Evolutionary conservation across 768 basidiomycete genomes (phyloP).

Genomic region (Lentinula sp.): DNA sequence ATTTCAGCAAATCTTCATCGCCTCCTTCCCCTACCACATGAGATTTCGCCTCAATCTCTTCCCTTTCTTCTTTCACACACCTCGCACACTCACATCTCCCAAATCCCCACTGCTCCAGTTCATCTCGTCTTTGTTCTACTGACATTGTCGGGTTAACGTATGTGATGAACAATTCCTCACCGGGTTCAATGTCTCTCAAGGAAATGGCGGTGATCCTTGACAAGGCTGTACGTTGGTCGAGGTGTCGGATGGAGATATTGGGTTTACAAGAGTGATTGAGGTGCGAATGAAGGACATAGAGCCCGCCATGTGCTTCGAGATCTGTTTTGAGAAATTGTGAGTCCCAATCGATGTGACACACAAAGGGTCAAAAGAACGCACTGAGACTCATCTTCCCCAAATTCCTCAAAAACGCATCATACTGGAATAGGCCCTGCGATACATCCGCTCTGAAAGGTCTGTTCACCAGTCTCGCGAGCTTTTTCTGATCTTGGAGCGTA

Average conservation of each 20-base stretch:
- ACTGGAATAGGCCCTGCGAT: constrained; percentile 59
- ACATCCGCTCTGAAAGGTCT: constrained; percentile 43
- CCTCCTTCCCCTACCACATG: not conserved
- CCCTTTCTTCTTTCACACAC: constrained; percentile 56
- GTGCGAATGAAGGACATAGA: constrained; percentile 83
- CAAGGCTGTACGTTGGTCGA: constrained; percentile 63
- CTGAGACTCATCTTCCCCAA: constrained; percentile 80
- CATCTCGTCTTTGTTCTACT: constrained; percentile 40
- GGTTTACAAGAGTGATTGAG: constrained; percentile 83
- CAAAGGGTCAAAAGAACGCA: constrained; percentile 28
- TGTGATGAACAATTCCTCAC: constrained; percentile 72
- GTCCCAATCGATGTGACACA: not conserved
- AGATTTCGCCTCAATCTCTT: constrained; percentile 23
- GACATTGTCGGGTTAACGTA: constrained; percentile 69
- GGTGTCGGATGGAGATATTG: constrained; percentile 73
- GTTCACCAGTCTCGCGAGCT: constrained; percentile 47
- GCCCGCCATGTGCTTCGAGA: constrained; percentile 79
- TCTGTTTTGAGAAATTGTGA: constrained; percentile 30
- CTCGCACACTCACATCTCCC: constrained; percentile 61
- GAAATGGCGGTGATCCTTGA: constrained; percentile 75
- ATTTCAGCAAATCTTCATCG: constrained; percentile 8
- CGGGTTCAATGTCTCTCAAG: constrained; percentile 50
- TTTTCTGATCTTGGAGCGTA: constrained; percentile 44
- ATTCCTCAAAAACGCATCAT: constrained; percentile 62
- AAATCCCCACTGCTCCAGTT: constrained; percentile 71